A percentile compares a stretch with the other conserved stretches of the same genome.
phyloP scores from a whole-genome alignment of 768 basidiomycete genomes.

The Kwoniella botswanensis region DNA sequence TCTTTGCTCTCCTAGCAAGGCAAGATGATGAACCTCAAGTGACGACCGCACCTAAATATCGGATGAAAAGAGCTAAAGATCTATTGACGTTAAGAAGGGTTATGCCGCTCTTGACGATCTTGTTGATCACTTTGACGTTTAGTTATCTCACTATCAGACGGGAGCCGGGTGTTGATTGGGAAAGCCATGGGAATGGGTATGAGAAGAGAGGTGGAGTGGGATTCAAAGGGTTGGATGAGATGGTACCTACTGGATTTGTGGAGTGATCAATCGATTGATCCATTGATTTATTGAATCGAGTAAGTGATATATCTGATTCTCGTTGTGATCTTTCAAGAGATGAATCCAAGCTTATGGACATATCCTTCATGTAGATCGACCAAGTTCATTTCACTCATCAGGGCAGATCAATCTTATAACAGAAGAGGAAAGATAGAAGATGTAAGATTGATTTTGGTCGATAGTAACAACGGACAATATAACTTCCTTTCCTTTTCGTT shows the following conservation, averaged over 20 bases:
- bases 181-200: background rate
- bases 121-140: constrained; percentile 11
- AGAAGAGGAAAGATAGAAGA: too few species aligned
- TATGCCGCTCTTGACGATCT: constrained; percentile 7
- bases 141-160: background rate
- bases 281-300: too few species aligned
- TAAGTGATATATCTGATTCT: too few species aligned
- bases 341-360: too few species aligned
- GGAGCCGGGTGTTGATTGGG: background rate
- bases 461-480: too few species aligned
- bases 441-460: too few species aligned
- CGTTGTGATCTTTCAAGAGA: too few species aligned
- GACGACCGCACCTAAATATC: constrained; percentile 13
- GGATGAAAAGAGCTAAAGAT: background rate
- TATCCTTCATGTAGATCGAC: too few species aligned
- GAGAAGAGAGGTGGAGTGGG: background rate
- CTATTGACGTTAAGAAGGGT: background rate
- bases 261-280: background rate
- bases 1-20: background rate
- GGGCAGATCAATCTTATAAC: too few species aligned
- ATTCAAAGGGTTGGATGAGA: background rate
- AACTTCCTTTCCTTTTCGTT: background rate
- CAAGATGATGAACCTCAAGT: constrained; percentile 4
- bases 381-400: too few species aligned
- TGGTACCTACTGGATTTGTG: constrained; percentile 3